Base-by-base conservation (phyloP, 176 grass and related monocot species). In the Chloris gayana region DNA sequence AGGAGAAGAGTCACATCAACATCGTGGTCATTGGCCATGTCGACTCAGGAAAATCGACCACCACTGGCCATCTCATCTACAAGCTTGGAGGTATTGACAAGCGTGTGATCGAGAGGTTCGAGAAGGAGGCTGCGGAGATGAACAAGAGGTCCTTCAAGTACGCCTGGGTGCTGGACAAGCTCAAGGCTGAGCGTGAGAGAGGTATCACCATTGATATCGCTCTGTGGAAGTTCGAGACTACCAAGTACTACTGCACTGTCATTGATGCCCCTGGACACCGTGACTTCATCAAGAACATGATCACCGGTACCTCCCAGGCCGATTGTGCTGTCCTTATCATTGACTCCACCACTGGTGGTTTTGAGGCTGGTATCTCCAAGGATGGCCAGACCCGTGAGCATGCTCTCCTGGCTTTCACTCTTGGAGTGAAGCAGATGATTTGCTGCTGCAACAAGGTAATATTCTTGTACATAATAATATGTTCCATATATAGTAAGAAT, bases 121-220 rank as follows among this genome's bases (percentile, higher is more conserved):
- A 54, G 19, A 54, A 54, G 51, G 51, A 54, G 51, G 51, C 51
- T 0, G 19, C 51, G 21, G 19, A 50, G 18, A 50, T 50, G 47
- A 50, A 50, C 59, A 27, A 62, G 12, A 5, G 59, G 59, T 14
- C 59, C 14, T 62, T 62, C 59, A 62, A 62, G 59, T 62, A 62
- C n/a, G 61, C 61, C 14, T 64, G 61, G 61, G 27, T 64, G 29
- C 61, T 64, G 15, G 61, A 64, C 61, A 64, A 64, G 29, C 61
- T 64, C 14, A 64, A 64, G 61, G 29, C 61, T 3, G 29, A 33
- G 61, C 61, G 61, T 64, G 61, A 33, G 29, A 64, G 59, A 27
- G 59, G 61, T 33, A 64, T 64, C 51, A 54, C 51, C 51, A 54
- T 54, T 8, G 51, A 54, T 54, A 54, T 54, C 6, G 51, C 51